Base-by-base conservation (phyloP, 345 rosid genomes). In the Firmiana major region DNA sequence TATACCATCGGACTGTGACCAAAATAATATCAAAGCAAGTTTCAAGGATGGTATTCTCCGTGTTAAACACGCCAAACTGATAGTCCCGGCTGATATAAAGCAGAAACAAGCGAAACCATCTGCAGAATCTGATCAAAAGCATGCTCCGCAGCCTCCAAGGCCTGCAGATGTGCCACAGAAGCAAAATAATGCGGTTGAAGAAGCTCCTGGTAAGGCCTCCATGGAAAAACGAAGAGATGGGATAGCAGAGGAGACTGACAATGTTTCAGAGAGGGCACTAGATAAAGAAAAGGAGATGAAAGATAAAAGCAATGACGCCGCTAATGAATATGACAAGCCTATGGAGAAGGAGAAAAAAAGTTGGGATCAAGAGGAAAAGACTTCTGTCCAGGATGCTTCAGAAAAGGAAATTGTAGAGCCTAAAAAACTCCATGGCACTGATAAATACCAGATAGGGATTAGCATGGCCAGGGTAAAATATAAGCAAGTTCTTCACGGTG, bases 51-150 rank as follows among this genome's bases (percentile, higher is more conserved):
- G 84, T 8, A 60, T 43, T 8, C 90, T 90, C 34, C 22, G 1
- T 7, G 54, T 88, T 76, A 83, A 74, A 13, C 80, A 40, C 49
- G 87, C 86, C 1, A 87, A 88, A 80, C 17, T 17, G 10, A 84
- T 68, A 13, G 22, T 17, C 10, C 71, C 75, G 13, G 79, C 34
- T 4, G 67, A 69, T 3, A 63, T 64, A 21, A 74, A 51, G n/a
- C 73, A 24, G 79, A 19, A 76, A n/a, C 7, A 66, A 22, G 46
- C 49, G 34, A 65, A 76, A 64, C 67, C 74, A 59, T 28, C 57
- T 19, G 51, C 31, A 26, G 79, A 72, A 58, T 74, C 84, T 16
- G 57, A 68, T 58, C 72, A 62, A 46, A 73, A 51, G 21, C 60
- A 13, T 26, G 13, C 57, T 49, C 19, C 42, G 4, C 45, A 31